Percentiles rank a stretch among this genome's conserved stretches.
These are phyloP conservation scores for Cochlearia excelsa DNA, from an alignment of 345 rosid species.

Conservation along the genomic window DNA sequence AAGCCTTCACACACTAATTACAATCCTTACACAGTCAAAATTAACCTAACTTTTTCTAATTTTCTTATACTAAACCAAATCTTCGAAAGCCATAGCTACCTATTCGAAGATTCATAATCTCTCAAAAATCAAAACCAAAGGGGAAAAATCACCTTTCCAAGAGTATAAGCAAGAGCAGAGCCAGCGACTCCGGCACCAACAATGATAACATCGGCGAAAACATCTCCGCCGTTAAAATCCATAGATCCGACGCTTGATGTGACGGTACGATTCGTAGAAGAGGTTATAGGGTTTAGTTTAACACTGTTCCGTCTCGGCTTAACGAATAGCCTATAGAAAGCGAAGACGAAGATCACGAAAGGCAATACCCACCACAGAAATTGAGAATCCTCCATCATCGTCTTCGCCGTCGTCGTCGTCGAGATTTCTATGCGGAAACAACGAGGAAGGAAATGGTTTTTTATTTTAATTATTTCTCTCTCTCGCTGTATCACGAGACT, in stretches of 20 bases:
- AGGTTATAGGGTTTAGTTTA: background rate
- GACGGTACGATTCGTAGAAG: constrained; percentile 30
- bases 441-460: no score
- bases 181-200: constrained; percentile 93
- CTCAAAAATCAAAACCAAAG: no score
- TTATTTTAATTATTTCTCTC: no score
- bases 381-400: constrained; percentile 39
- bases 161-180: constrained; percentile 73
- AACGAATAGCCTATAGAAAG: constrained; percentile 34
- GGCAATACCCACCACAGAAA: constrained; percentile 43
- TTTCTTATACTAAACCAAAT: no score
- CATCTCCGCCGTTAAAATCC: constrained; percentile 9
- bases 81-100: no score
- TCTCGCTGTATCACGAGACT: no score
- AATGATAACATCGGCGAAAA: constrained; percentile 48
- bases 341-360: constrained; percentile 34
- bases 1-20: no score
- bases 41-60: no score
- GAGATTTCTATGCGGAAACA: no score
- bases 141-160: constrained; percentile 51
- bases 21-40: no score
- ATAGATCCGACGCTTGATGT: constrained; percentile 42
- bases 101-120: no score
- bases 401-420: background rate
- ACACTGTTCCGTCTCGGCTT: constrained; percentile 28